Percentiles rank a stretch among this genome's conserved stretches.
Evolutionary conservation across 257 asterid genomes (phyloP).

Genomic region (Thymus quinquecostatus): DNA sequence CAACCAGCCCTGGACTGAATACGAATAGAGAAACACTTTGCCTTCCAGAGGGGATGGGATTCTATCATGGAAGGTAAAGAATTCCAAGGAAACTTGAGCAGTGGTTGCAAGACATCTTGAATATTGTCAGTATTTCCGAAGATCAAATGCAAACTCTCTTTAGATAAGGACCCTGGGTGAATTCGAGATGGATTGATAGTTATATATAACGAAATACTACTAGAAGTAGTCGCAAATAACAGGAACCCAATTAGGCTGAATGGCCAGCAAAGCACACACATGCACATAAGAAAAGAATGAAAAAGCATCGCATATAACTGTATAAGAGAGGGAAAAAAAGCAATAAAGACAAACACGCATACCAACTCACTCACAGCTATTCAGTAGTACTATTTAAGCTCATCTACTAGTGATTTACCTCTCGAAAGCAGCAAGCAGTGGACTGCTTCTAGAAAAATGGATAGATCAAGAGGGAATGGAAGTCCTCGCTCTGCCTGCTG

Average conservation of each 20-base stretch:
- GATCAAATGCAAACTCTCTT: slow-evolving; percentile 45
- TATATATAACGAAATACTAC: slow-evolving; percentile 27
- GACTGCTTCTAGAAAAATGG: slow-evolving; percentile 80
- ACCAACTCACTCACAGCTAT: slow-evolving; percentile 1
- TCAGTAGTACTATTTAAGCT: slow-evolving; percentile 19
- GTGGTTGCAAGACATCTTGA: slow-evolving; percentile 52
- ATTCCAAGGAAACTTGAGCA: slow-evolving; percentile 86
- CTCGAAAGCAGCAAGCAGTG: slow-evolving; percentile 58
- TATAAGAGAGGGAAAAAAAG: not conserved
- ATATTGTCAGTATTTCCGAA: slow-evolving; percentile 46
- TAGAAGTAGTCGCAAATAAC: slow-evolving; percentile 5
- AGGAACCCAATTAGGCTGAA: slow-evolving; percentile 24
- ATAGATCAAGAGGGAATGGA: slow-evolving; percentile 49
- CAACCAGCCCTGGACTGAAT: slow-evolving; percentile 57
- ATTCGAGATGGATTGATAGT: slow-evolving; percentile 14
- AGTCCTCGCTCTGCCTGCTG: slow-evolving; percentile 65
- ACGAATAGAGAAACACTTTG: slow-evolving; percentile 76
- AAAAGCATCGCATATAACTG: not conserved
- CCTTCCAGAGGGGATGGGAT: slow-evolving; percentile 60
- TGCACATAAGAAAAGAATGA: slow-evolving; percentile 2
- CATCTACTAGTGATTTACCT: slow-evolving; percentile 51
- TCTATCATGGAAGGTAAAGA: slow-evolving; percentile 40
- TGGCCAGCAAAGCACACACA: slow-evolving; percentile 3
- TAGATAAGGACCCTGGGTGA: slow-evolving; percentile 54
- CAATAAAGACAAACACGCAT: not conserved